A percentile compares a stretch with the other conserved stretches of the same genome.
Evolutionary conservation across 1,284 basidiomycete genomes (phyloP).

Genomic region (Erythrobasidium hasegawianum): DNA sequence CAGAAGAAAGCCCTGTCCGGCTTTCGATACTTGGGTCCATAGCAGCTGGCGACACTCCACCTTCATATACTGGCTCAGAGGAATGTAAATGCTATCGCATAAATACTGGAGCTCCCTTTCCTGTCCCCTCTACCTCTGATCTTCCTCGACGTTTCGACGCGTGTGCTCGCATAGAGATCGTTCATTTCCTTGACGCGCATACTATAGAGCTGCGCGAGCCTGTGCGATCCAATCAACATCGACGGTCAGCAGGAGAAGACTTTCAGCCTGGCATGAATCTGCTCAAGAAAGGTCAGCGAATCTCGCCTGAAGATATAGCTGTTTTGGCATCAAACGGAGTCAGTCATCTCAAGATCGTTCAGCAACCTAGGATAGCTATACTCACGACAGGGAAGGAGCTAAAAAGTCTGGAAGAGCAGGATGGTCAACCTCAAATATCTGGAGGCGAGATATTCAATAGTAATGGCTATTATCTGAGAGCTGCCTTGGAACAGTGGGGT

Average conservation of each 20-base stretch:
- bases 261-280: conserved; percentile 4
- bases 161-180: conserved; percentile 15
- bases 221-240: conserved; percentile 10
- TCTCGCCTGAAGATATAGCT: conserved; percentile 16
- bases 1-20: conserved; percentile 1
- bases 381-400: conserved; percentile 22
- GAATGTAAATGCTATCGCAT: conserved; percentile 9
- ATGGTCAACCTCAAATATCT: neutral
- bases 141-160: neutral
- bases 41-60: conserved; percentile 15
- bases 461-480: conserved; percentile 7
- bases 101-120: conserved; percentile 24
- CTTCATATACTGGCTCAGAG: neutral
- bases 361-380: conserved; percentile 6
- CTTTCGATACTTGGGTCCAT: conserved; percentile 6
- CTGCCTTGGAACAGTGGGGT: conserved; percentile 3
- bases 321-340: conserved; percentile 11
- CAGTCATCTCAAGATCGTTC: neutral
- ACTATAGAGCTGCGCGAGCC: neutral
- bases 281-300: neutral
- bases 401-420: neutral
- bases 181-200: neutral
- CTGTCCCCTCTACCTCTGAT: neutral
- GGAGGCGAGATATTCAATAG: conserved; percentile 10
- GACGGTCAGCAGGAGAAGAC: conserved; percentile 18